phyloP scores from a whole-genome alignment of 495 filamentous ascomycete genomes.

The Penicillium antarcticum region DNA sequence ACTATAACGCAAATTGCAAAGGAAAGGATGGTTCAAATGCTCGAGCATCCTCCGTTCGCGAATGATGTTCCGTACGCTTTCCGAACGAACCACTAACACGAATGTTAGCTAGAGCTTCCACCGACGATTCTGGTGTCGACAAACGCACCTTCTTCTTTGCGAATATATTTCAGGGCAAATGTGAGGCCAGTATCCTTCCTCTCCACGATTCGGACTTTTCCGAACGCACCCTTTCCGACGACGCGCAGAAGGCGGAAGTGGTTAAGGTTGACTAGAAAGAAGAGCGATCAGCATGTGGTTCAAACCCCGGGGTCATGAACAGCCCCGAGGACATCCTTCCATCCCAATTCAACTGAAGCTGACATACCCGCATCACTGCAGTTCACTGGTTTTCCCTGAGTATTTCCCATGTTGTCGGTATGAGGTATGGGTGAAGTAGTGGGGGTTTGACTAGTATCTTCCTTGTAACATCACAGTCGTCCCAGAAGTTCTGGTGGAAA shows the following conservation, averaged over 20 bases:
- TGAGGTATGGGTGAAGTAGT: slow-evolving; percentile 17
- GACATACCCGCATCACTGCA: slow-evolving; percentile 88
- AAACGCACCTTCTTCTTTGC: slow-evolving; percentile 91
- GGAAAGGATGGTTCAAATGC: slow-evolving; percentile 94
- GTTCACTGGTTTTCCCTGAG: slow-evolving; percentile 86
- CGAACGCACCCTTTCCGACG: slow-evolving; percentile 96
- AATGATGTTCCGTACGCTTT: slow-evolving; percentile 97
- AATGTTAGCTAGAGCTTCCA: neutral
- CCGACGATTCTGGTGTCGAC: slow-evolving; percentile 5
- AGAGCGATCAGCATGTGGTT: slow-evolving; percentile 8
- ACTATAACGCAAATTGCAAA: slow-evolving; percentile 97
- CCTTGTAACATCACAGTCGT: slow-evolving; percentile 36
- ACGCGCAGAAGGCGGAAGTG: slow-evolving; percentile 94
- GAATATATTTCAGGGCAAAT: slow-evolving; percentile 96
- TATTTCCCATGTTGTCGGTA: slow-evolving; percentile 75
- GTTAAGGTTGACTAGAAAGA: slow-evolving; percentile 79
- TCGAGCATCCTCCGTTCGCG: slow-evolving; percentile 96
- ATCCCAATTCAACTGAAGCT: neutral
- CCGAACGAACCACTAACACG: slow-evolving; percentile 83
- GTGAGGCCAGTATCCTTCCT: slow-evolving; percentile 90
- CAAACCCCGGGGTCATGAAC: neutral
- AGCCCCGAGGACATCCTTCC: neutral
- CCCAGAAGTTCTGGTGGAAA: neutral
- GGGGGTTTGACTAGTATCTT: slow-evolving; percentile 17
- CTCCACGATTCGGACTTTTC: slow-evolving; percentile 97